Evolutionary conservation across 495 filamentous ascomycete genomes (phyloP).

Genomic region (Mytilinidion resinicola): DNA sequence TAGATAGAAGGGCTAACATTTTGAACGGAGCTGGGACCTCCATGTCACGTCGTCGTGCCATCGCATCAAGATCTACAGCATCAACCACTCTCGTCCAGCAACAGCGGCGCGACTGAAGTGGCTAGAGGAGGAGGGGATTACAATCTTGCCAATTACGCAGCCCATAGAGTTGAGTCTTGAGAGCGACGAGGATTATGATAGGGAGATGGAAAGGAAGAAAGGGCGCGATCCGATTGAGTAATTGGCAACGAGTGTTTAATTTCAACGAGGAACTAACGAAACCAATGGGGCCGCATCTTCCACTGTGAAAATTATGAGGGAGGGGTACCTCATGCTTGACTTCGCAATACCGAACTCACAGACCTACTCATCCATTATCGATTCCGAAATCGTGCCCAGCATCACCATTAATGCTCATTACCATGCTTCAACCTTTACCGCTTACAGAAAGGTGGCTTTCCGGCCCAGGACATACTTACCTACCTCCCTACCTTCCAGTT

Average conservation of each 20-base stretch:
- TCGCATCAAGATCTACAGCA: slow-evolving; percentile 56
- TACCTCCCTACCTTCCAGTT: not conserved
- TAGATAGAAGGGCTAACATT: too few relatives aligned
- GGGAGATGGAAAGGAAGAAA: slow-evolving; percentile 20
- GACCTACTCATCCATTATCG: too few relatives aligned
- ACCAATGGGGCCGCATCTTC: too few relatives aligned
- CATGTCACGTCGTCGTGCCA: slow-evolving; percentile 63
- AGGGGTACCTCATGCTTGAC: too few relatives aligned
- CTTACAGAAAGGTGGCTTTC: too few relatives aligned
- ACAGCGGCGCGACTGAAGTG: slow-evolving; percentile 47
- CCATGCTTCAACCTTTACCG: too few relatives aligned
- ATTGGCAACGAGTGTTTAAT: not conserved
- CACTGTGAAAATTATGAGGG: too few relatives aligned
- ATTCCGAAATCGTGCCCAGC: too few relatives aligned
- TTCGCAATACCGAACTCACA: too few relatives aligned
- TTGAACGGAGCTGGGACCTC: slow-evolving; percentile 51
- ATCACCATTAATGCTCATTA: too few relatives aligned
- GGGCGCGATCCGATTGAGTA: slow-evolving; percentile 27
- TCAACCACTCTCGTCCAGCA: slow-evolving; percentile 47
- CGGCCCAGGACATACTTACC: too few relatives aligned
- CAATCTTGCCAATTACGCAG: slow-evolving; percentile 24
- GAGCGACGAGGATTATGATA: slow-evolving; percentile 26
- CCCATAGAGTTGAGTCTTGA: slow-evolving; percentile 27
- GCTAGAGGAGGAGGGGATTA: slow-evolving; percentile 42
- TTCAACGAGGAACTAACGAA: too few relatives aligned